Conservation (phyloP, 805 yeast genomes). For the Metschnikowia lochheadii region DNA sequence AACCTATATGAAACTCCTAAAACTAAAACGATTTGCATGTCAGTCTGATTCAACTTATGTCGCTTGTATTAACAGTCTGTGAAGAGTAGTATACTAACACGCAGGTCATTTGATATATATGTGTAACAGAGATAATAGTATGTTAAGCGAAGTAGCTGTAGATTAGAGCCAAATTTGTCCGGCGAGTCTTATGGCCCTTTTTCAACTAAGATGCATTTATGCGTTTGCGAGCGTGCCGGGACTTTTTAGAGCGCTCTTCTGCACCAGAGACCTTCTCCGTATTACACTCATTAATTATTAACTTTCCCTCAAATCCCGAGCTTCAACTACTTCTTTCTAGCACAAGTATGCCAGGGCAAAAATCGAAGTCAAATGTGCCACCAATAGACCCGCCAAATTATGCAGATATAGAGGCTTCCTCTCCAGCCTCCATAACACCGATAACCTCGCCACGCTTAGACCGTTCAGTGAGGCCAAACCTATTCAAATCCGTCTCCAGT, state of each 20-base stretch:
- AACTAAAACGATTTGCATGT: constrained; percentile 38
- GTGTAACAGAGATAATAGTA: background rate
- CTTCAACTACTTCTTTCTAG: background rate
- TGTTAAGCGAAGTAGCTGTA: background rate
- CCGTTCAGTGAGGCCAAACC: background rate
- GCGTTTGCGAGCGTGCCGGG: background rate
- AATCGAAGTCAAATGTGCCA: constrained; percentile 1
- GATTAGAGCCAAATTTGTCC: background rate
- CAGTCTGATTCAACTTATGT: constrained; percentile 30
- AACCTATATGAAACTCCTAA: constrained; percentile 24
- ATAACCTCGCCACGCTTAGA: constrained; percentile 4
- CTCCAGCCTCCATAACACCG: constrained; percentile 11
- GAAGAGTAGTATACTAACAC: constrained; percentile 2
- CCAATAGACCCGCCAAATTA: constrained; percentile 23
- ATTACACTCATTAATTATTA: background rate
- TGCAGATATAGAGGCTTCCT: constrained; percentile 15
- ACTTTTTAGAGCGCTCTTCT: background rate
- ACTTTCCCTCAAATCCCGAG: background rate
- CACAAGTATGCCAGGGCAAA: background rate
- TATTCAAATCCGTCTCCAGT: background rate
- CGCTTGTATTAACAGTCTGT: background rate
- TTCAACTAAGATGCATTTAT: background rate
- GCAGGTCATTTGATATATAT: background rate
- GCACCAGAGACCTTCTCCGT: background rate
- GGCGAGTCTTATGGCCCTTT: background rate